Base-by-base conservation (phyloP, 257 asterid genomes). In the Rehmannia glutinosa region DNA sequence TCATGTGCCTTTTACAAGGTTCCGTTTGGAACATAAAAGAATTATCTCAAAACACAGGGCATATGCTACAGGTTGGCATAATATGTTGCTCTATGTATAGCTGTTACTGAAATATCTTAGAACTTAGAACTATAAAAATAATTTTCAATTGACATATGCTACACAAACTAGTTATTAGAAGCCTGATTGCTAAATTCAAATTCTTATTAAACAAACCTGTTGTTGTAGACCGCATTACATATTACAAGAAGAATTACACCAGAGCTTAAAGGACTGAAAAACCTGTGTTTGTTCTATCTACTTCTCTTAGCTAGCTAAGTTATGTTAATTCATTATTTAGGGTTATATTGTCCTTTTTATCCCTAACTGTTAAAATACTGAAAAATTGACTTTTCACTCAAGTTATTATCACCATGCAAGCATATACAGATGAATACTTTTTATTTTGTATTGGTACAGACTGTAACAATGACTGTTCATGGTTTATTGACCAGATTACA, bases 401-500 rank as follows among this genome's bases (percentile, higher is more conserved):
- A 23, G 24, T 21, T 10, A 13, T 72, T 66, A 62, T 50, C 13
- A 16, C 49, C 50, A 13, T 12, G 27, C 64, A 64, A 32, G 70
- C 39, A 16, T 55, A 5, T 55, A 5, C 16, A 46, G 61, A 24
- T 76, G 27, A 54, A 15, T 65, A 10, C 25, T 61, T 47, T 52
- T 47, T 57, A 38, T 50, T 49, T 66, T 3, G 39, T 8, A 19
- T 27, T 50, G 58, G 38, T 61, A 13, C 32, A 52, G 2, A 33
- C 39, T 65, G 30, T 62, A 19, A 24, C 36, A 50, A 49, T 78
- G 75, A 68, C 25, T 30, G 17, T 32, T 74, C 54, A 19, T 57
- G 66, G 8, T 28, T 69, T 78, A 45, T 32, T 70, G 53, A 61
- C 67, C 86, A 87, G 95, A 87, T 87, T 66, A 85, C 95, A 75